phyloP scores from a whole-genome alignment of 1,284 basidiomycete species.

The Amylostereum chailletii region DNA sequence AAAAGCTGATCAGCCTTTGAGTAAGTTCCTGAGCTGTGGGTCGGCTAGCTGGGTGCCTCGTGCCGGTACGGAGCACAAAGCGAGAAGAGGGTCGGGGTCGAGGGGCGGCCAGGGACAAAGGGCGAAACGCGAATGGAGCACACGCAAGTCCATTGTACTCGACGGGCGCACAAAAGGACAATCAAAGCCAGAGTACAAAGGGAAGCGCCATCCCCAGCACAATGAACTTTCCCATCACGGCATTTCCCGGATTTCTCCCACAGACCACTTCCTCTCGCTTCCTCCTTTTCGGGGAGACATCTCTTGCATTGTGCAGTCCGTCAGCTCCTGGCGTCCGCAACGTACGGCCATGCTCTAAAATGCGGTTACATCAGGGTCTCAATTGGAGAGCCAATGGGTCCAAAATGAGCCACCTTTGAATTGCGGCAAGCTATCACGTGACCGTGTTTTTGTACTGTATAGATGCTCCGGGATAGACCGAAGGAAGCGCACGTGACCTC shows the following conservation, averaged over 20 bases:
- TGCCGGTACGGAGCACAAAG: too few relatives aligned
- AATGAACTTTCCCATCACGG: background rate
- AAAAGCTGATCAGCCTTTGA: background rate
- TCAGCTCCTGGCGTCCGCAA: background rate
- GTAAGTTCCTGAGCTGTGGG: background rate
- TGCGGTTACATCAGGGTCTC: background rate
- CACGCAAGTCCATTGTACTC: background rate
- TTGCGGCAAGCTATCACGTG: background rate
- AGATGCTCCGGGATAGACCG: background rate
- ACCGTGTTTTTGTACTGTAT: background rate
- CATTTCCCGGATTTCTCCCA: background rate
- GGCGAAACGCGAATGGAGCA: slow-evolving; percentile 5
- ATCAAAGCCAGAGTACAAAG: background rate
- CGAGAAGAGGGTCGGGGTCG: too few relatives aligned
- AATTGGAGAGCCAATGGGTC: background rate
- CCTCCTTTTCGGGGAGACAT: background rate
- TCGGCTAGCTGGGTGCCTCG: too few relatives aligned
- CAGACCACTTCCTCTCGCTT: background rate
- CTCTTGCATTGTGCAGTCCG: background rate
- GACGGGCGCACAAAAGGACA: background rate
- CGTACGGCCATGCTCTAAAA: background rate
- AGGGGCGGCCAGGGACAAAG: slow-evolving; percentile 4
- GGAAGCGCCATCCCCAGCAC: background rate
- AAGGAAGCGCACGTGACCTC: background rate
- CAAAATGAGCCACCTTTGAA: background rate